These are phyloP conservation scores for Mortierella sp. DNA, from an alignment of 371 early-diverging fungal genomes.

Conservation along the genomic window DNA sequence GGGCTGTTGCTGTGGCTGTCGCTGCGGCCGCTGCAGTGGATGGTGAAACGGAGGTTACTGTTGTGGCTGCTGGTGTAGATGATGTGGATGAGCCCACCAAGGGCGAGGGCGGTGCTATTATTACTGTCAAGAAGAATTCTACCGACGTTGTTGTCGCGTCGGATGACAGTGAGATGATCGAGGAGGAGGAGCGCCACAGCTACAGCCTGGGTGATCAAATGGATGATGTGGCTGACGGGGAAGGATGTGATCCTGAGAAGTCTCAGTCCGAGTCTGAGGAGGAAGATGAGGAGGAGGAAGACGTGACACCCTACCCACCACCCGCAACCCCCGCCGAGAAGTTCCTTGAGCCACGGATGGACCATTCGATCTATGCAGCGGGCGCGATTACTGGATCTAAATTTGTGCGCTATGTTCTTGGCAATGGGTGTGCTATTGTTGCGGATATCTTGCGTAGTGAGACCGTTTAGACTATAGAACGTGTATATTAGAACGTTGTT, in stretches of 20 bases:
- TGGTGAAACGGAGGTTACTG: neutral
- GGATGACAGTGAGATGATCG: neutral
- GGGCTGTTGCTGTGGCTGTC: neutral
- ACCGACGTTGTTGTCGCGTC: neutral
- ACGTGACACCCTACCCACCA: neutral
- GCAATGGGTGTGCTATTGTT: conserved; percentile 53
- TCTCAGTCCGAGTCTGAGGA: neutral
- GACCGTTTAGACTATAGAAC: neutral
- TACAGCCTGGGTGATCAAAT: neutral
- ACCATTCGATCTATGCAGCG: conserved; percentile 57
- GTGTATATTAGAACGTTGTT: neutral
- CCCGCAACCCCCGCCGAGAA: conserved; percentile 2
- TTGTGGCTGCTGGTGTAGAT: neutral
- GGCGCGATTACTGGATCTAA: conserved; percentile 58
- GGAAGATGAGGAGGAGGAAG: conserved; percentile 5
- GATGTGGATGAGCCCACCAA: neutral
- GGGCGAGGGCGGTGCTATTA: neutral
- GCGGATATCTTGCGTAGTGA: conserved; percentile 49
- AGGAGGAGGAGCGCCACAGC: neutral
- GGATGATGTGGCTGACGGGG: neutral
- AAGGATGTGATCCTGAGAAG: neutral
- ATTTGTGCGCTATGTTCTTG: conserved; percentile 58
- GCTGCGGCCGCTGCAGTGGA: neutral
- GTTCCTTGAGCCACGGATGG: conserved; percentile 23
- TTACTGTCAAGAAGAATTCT: neutral